These are phyloP conservation scores for Symmetrospora coprosmae DNA, from an alignment of 768 basidiomycete genomes.

Conservation along the genomic window DNA sequence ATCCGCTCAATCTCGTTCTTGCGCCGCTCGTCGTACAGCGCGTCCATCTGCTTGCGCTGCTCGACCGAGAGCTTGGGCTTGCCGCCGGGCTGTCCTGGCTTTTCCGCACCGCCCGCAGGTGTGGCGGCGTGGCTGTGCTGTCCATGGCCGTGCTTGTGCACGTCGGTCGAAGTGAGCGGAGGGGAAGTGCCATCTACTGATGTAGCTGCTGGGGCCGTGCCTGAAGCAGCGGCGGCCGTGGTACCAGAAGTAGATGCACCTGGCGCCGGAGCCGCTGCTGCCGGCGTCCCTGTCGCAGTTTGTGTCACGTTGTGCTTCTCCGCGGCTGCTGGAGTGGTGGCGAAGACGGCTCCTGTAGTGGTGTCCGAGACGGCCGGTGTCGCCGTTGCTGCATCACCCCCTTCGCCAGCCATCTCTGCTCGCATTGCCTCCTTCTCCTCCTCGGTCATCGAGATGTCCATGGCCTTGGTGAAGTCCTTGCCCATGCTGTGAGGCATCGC, in stretches of 20 bases:
- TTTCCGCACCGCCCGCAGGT: constrained; percentile 24
- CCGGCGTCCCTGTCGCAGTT: constrained; percentile 26
- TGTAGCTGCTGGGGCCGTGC: constrained; percentile 27
- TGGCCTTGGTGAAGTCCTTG: constrained; percentile 59
- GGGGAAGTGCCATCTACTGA: constrained; percentile 26
- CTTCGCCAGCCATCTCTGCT: constrained; percentile 38
- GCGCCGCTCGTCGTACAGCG: constrained; percentile 64
- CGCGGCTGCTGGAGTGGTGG: neutral
- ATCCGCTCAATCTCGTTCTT: constrained; percentile 69
- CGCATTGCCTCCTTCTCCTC: constrained; percentile 84
- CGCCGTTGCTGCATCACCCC: neutral
- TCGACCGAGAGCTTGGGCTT: constrained; percentile 54
- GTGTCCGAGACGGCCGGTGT: neutral
- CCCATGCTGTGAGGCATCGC: constrained; percentile 33
- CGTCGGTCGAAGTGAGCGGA: constrained; percentile 26
- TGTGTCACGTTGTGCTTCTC: neutral
- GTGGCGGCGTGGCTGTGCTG: constrained; percentile 7
- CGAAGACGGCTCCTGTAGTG: neutral
- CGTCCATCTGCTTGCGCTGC: constrained; percentile 67
- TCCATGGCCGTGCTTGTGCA: neutral
- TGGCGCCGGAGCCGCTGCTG: constrained; percentile 34
- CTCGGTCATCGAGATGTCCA: constrained; percentile 64
- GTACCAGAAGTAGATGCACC: constrained; percentile 33
- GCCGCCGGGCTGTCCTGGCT: constrained; percentile 30
- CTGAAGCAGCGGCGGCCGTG: constrained; percentile 28